Percentiles rank a stretch among this genome's conserved stretches.
Conservation (phyloP, 2,329 filamentous ascomycete species). For the Ophiocordyceps robertsii region DNA sequence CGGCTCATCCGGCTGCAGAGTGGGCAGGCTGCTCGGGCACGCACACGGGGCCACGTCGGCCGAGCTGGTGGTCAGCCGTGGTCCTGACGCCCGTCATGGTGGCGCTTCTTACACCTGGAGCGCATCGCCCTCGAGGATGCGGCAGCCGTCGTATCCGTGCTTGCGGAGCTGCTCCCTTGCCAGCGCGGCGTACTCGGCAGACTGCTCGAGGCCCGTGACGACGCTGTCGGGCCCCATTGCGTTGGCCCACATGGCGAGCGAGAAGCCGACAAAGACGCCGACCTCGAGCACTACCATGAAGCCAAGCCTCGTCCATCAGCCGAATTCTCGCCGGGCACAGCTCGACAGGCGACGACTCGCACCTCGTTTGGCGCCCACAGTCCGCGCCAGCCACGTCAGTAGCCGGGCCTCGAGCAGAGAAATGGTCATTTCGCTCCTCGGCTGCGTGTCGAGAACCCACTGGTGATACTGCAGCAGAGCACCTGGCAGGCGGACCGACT, state of each 20-base stretch:
- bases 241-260: constrained; percentile 25
- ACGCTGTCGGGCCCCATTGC: constrained; percentile 18
- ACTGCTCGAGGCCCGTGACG: constrained; percentile 26
- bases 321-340: not conserved
- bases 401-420: constrained; percentile 19
- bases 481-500: constrained; percentile 20
- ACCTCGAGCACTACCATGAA: constrained; percentile 21
- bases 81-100: not conserved
- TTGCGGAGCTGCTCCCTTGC: constrained; percentile 22
- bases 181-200: constrained; percentile 22
- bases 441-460: constrained; percentile 9
- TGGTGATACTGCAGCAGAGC: constrained; percentile 22
- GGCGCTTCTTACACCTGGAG: constrained; percentile 22
- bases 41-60: not conserved
- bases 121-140: constrained; percentile 28
- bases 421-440: constrained; percentile 17
- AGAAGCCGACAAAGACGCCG: constrained; percentile 28
- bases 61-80: not conserved
- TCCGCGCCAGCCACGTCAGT: constrained; percentile 20
- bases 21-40: constrained; percentile 11
- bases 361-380: constrained; percentile 20
- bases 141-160: constrained; percentile 24
- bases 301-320: not conserved
- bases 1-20: constrained; percentile 22
- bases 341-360: not conserved